Evolutionary conservation across 176 grass and related monocot species (phyloP), one percentile per base, ranked within the genome.

Genomic region (Cenchrus purpureus): DNA sequence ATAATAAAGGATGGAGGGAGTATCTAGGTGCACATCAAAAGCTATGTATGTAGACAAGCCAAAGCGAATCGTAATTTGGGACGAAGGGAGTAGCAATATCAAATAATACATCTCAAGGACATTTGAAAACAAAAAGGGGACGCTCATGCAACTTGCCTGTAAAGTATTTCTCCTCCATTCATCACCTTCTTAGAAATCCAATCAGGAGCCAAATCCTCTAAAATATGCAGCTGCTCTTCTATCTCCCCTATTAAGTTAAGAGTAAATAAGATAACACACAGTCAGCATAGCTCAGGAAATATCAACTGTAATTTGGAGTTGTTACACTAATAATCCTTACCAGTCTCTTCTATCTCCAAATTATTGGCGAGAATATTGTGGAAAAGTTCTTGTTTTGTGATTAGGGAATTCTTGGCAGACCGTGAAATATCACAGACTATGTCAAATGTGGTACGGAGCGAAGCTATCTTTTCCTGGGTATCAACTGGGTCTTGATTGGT

Each of bases 381-480:
- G 78, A 99, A 78, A 79, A 99, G 97, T 80, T 99, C 88, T 79
- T 94, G 88, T 73, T 92, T 99, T 8, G 94, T 99, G 70, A 99
- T 89, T 17, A 88, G 60, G 0, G 79, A 91, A 96, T 88, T 82
- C 69, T 96, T 83, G 28, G 77, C 89, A 79, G 97, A 89, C 11
- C 25, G 78, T 57, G 97, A 94, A 86, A 94, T 92, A 45, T 85
- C 65, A 16, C 88, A 94, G 44, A 99, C 82, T 62, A 87, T 86
- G 84, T 96, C 97, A 37, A 99, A 96, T 71, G 91, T 96, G 65
- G 48, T 76, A 68, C 57, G 86, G 61, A 98, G 81, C 67, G 85
- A 93, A 85, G 63, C 71, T 77, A 86, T 66, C 82, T 64, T 94
- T 85, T 91, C 86, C 49, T 87, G 62, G 28, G 45, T 42, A 31